phyloP scores from a whole-genome alignment of 176 grass and related monocot species.

The Zizania latifolia region DNA sequence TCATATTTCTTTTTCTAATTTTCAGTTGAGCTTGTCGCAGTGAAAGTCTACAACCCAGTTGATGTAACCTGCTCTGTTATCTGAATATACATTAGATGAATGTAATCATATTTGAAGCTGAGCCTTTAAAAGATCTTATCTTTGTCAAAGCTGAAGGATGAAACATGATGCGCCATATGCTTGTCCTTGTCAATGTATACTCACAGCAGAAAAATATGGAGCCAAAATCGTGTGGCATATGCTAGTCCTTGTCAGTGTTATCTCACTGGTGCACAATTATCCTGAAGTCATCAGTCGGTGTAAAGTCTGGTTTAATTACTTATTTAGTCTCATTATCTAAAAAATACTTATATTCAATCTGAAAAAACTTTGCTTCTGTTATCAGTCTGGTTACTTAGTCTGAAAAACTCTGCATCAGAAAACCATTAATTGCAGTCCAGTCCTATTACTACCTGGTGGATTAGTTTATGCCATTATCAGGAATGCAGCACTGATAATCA shows the following conservation, averaged over 20 bases:
- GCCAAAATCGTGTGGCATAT: neutral
- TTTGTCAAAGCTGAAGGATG: neutral
- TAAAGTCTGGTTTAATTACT: too few species aligned
- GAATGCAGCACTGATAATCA: neutral
- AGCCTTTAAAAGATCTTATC: slow-evolving; percentile 2
- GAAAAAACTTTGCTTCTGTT: too few species aligned
- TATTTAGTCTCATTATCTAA: too few species aligned
- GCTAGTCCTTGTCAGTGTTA: too few species aligned
- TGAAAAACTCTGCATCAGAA: too few species aligned
- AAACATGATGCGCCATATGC: neutral
- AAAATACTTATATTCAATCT: too few species aligned
- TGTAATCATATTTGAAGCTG: neutral
- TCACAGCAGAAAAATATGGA: neutral
- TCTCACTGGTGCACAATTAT: neutral
- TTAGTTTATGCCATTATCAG: neutral
- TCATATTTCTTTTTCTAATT: neutral
- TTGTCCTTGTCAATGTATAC: neutral
- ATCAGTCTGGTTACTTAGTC: too few species aligned
- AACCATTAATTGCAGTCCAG: too few species aligned
- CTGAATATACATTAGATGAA: neutral
- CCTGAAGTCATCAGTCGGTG: neutral
- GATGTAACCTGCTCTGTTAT: neutral
- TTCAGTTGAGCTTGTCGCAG: neutral
- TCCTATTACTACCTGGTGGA: too few species aligned
- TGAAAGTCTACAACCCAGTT: neutral